Base-by-base conservation (phyloP, 2,329 filamentous ascomycete genomes). In the Podosphaera aphanis region DNA sequence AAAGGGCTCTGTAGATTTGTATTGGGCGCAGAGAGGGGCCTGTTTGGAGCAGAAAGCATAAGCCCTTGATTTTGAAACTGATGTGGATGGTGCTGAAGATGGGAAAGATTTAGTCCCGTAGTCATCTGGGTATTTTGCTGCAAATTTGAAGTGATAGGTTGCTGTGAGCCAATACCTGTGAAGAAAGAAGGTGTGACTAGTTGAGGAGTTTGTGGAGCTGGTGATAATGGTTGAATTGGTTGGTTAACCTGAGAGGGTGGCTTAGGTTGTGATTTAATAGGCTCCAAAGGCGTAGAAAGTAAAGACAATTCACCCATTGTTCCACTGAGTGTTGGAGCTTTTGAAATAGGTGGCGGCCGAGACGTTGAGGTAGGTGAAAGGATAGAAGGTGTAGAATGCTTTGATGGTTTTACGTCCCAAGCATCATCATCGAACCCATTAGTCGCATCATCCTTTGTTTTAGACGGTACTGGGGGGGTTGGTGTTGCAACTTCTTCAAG, bases 391-490 rank as follows among this genome's bases (percentile, higher is more conserved):
- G 61, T 51, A 52, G 56, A 51, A 44, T 77, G 71, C 58, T 76
- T 79, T 13, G 79, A 73, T 16, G 84, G 83, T 64, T 94, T 94
- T 43, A 93, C 79, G 56, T 92, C 83, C 90, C 90, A 98, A 7
- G 90, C 90, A 65, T 95, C 84, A 57, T 95, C 90, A 44, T 98
- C 90, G 57, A 95, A 95, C 2, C 83, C 83, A 48, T 63, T 56
- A 31, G 62, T 61, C 44, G 65, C 64, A 48, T 71, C 68, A 33
- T 69, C 65, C 33, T 64, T 60, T 29, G 25, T 6, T 29, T 29
- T 29, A 3, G 62, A 53, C 33, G 73, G 65, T 13, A 65, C 60
- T 41, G 60, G 58, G 23, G 49, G 51, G 6, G 52, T 55, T 29
- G 25, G 25, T 29, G 25, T 5, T n/a, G n/a, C n/a, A 11, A 6